Base-by-base conservation (phyloP, 2,329 filamentous ascomycete genomes). In the Grosmannia clavigera region DNA sequence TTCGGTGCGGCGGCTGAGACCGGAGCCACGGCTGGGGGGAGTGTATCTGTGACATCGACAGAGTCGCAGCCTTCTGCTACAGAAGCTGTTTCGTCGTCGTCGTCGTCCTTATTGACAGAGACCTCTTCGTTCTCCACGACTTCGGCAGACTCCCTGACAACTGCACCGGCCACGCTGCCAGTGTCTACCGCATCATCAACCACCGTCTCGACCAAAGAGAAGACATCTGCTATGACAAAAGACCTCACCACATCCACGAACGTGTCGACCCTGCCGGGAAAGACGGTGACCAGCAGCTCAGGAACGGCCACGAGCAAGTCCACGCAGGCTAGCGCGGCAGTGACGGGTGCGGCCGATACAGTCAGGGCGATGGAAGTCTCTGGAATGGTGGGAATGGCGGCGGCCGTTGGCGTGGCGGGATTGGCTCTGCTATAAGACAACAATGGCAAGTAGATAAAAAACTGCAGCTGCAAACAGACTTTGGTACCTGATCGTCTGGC, bases 1-100 rank as follows among this genome's bases (percentile, higher is more conserved):
- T 70, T 68, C 43, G 67, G 66, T 7, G 14, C 43, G 43, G 43
- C 43, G 3, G 43, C 43, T 46, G 16, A 16, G 16, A n/a, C 43
- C 43, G 38, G 38, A 16, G 38, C 38, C 38, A 40, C 38, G 3
- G 38, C 38, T 2, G 33, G 6, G 12, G 38, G 38, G 12, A 46
- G 43, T 19, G 43, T 46, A 19, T n/a, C 43, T n/a, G 43, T 19
- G 7, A n/a, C 43, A 7, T 46, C 43, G 43, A 46, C 43, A 16
- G 43, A 46, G 43, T n/a, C 19, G 19, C 4, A 19, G 43, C 16
- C 43, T 9, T n/a, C 43, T 46, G 43, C 43, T 7, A 46, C 43
- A 19, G 19, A 16, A 19, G 43, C 16, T 7, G 19, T 46, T 16
- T 46, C 19, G 3, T 46, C 5, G 14, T n/a, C 43, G 19, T n/a